These are phyloP conservation scores for Tetraselmis chui DNA, from an alignment of 139 green algal genomes.

Conservation along the genomic window DNA sequence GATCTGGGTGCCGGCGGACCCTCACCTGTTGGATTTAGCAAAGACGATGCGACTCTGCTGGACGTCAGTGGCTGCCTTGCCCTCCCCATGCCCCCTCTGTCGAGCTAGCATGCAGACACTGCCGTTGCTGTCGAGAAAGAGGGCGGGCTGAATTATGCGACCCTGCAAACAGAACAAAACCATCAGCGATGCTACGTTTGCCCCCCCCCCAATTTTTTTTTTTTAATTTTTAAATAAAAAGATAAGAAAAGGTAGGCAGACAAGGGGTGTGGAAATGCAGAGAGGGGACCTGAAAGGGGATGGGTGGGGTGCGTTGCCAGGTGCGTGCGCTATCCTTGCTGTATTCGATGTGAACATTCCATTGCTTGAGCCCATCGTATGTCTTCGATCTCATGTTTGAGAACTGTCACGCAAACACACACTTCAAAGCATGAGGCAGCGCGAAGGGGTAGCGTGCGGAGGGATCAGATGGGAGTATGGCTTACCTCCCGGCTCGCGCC, in stretches of 20 bases:
- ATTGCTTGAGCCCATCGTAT: background rate
- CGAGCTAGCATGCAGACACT: constrained; percentile 5
- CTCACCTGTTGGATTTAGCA: constrained; percentile 2
- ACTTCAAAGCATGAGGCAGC: too few species aligned
- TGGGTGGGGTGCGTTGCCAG: background rate
- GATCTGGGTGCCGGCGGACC: background rate
- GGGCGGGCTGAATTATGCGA: constrained; percentile 4
- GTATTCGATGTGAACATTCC: constrained; percentile 1
- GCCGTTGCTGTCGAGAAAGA: background rate
- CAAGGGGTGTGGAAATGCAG: too few species aligned
- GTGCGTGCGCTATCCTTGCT: background rate
- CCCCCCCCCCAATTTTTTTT: too few species aligned
- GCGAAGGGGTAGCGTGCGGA: too few species aligned
- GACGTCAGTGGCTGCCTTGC: background rate
- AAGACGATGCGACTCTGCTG: background rate
- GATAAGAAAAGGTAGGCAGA: too few species aligned
- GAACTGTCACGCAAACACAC: too few species aligned
- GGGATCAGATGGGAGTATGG: too few species aligned
- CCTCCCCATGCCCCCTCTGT: background rate
- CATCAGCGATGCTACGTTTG: too few species aligned
- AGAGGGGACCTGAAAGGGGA: background rate
- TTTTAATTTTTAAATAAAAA: too few species aligned
- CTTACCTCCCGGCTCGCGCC: background rate
- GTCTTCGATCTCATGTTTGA: too few species aligned
- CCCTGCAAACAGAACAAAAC: too few species aligned